Percentiles rank a stretch among this genome's conserved stretches.
These are phyloP conservation scores for Physcomitrellopsis africana DNA, from an alignment of 225 moss, liverwort and hornwort species.

Conservation along the genomic window DNA sequence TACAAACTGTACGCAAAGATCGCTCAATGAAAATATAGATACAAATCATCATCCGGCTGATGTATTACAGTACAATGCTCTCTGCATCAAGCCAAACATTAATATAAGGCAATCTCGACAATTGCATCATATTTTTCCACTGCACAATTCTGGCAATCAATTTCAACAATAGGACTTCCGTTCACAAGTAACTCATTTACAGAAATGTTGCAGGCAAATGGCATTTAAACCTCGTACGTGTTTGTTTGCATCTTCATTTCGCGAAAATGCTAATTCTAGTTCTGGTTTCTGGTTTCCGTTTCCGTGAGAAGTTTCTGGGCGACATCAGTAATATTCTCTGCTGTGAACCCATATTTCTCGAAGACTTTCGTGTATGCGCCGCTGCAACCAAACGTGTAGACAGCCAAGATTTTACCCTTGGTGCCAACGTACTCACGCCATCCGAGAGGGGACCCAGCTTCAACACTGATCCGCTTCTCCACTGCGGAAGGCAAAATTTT, in stretches of 20 bases:
- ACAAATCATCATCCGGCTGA: conserved; percentile 42
- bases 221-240: no score
- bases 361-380: conserved; percentile 77
- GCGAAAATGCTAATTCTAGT: no score
- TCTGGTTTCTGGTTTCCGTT: conserved; percentile 6
- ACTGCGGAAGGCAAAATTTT: conserved; percentile 53
- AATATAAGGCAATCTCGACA: neutral
- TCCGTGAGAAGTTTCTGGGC: conserved; percentile 51
- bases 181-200: neutral
- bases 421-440: conserved; percentile 82
- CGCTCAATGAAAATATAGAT: conserved; percentile 33
- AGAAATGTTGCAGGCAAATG: conserved; percentile 3
- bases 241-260: no score
- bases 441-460: conserved; percentile 75
- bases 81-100: neutral
- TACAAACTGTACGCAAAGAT: conserved; percentile 31
- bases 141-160: no score
- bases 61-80: neutral
- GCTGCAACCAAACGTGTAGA: conserved; percentile 67
- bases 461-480: conserved; percentile 62
- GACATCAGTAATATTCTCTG: conserved; percentile 46
- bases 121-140: no score
- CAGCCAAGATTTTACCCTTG: conserved; percentile 54
- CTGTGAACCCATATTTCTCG: conserved; percentile 65
- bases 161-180: no score